Evolutionary conservation across 495 filamentous ascomycete genomes (phyloP).

Genomic region (Apiosordaria backusii): DNA sequence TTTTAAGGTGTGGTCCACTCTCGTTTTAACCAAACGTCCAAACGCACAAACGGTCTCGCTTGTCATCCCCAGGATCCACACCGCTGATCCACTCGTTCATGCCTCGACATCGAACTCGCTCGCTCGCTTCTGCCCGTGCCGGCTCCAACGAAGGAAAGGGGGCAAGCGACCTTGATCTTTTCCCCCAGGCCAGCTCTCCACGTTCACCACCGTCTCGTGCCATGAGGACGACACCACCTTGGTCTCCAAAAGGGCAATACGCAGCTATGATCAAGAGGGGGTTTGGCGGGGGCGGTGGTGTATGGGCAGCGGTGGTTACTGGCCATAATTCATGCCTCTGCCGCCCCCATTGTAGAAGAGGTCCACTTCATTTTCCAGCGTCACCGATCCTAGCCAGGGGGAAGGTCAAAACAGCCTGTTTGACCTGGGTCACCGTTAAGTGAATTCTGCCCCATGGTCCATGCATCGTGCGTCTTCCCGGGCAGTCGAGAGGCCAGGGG

Average conservation of each 20-base stretch:
- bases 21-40: constrained; percentile 9
- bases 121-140: constrained; percentile 33
- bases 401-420: constrained; percentile 28
- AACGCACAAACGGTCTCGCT: constrained; percentile 3
- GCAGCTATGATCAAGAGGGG: background rate
- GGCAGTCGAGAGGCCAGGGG: background rate
- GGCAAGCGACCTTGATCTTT: constrained; percentile 12
- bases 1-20: background rate
- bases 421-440: constrained; percentile 17
- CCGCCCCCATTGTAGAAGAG: constrained; percentile 16
- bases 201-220: background rate
- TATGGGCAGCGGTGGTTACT: background rate
- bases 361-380: constrained; percentile 27
- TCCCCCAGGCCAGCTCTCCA: no score
- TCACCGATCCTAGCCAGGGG: constrained; percentile 24
- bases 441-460: constrained; percentile 10
- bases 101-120: constrained; percentile 10
- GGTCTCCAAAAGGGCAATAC: background rate
- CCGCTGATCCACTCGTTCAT: constrained; percentile 17
- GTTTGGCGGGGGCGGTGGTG: background rate
- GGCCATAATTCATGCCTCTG: constrained; percentile 25
- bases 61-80: constrained; percentile 8
- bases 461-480: background rate
- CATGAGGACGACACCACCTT: background rate
- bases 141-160: constrained; percentile 20